phyloP scores from a whole-genome alignment of 306 rosid species.

The Erythrophleum fordii region DNA sequence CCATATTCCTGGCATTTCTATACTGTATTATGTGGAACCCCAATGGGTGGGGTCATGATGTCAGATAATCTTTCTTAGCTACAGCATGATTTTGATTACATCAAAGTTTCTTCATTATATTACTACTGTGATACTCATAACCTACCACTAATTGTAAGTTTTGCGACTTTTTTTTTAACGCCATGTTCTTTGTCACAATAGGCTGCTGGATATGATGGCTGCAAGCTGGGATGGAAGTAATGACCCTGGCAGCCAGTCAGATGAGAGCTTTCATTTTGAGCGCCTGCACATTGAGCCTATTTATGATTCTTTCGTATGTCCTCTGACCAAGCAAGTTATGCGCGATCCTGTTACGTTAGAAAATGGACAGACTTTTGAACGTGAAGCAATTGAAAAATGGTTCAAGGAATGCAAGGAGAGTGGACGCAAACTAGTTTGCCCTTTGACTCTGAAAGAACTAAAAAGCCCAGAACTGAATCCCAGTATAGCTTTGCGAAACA shows the following conservation, averaged over 20 bases:
- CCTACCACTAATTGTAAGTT: neutral
- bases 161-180: neutral
- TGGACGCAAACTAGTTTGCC: conserved; percentile 79
- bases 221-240: conserved; percentile 85
- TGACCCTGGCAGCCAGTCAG: conserved; percentile 86
- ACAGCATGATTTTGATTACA: neutral
- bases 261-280: conserved; percentile 76
- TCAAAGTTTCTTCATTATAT: neutral
- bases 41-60: neutral
- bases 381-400: conserved; percentile 95
- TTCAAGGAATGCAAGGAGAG: conserved; percentile 92
- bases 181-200: conserved; percentile 42
- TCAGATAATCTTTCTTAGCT: conserved; percentile 9
- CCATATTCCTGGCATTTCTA: neutral
- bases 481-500: conserved; percentile 94
- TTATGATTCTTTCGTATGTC: conserved; percentile 91
- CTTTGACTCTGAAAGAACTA: conserved; percentile 74
- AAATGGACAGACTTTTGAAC: conserved; percentile 92
- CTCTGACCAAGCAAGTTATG: conserved; percentile 93
- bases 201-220: conserved; percentile 63
- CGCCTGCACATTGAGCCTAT: conserved; percentile 86
- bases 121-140: neutral
- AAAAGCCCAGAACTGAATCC: conserved; percentile 77
- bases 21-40: neutral
- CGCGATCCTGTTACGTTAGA: conserved; percentile 89